These are phyloP conservation scores for Collybia sordida DNA, from an alignment of 768 basidiomycete species.

Conservation along the genomic window DNA sequence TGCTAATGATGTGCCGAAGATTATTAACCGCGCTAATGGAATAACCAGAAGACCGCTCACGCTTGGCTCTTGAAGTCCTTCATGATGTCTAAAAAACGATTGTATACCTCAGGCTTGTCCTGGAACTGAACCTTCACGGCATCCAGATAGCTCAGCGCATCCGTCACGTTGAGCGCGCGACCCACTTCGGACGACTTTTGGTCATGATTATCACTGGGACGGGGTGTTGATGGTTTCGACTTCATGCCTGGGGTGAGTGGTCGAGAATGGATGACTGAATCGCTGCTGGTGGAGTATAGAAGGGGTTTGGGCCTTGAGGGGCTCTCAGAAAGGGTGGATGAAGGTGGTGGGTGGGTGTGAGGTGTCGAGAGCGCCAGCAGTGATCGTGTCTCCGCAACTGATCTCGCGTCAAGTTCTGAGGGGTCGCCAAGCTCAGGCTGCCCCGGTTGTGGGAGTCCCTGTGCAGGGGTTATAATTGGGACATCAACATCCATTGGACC, in stretches of 20 bases:
- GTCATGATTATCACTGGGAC: slow-evolving; percentile 27
- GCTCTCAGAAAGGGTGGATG: not conserved
- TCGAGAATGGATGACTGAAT: not conserved
- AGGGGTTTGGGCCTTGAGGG: slow-evolving; percentile 3
- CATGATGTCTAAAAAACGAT: slow-evolving; percentile 95
- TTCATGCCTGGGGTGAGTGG: slow-evolving; percentile 10
- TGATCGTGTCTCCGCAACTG: slow-evolving; percentile 5
- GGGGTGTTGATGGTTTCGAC: slow-evolving; percentile 27
- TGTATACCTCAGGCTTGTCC: slow-evolving; percentile 91
- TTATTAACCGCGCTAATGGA: slow-evolving; percentile 11
- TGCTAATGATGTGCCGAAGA: slow-evolving; percentile 49
- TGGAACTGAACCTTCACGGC: slow-evolving; percentile 91
- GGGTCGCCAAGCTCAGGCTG: slow-evolving; percentile 9
- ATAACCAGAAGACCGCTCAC: slow-evolving; percentile 47
- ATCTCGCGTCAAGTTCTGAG: slow-evolving; percentile 6
- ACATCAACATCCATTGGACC: slow-evolving; percentile 22
- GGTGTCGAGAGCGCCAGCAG: slow-evolving; percentile 6
- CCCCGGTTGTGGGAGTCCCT: slow-evolving; percentile 17
- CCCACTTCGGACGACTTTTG: slow-evolving; percentile 37
- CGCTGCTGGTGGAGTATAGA: not conserved
- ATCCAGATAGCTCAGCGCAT: slow-evolving; percentile 91
- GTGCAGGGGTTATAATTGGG: slow-evolving; percentile 15
- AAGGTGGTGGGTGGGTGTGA: slow-evolving; percentile 4
- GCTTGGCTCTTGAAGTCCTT: slow-evolving; percentile 98
- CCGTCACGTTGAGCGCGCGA: slow-evolving; percentile 86